Percentiles rank a stretch among this genome's conserved stretches.
These are phyloP conservation scores for Camellia japonica DNA, from an alignment of 148 eudicot species.

Conservation along the genomic window DNA sequence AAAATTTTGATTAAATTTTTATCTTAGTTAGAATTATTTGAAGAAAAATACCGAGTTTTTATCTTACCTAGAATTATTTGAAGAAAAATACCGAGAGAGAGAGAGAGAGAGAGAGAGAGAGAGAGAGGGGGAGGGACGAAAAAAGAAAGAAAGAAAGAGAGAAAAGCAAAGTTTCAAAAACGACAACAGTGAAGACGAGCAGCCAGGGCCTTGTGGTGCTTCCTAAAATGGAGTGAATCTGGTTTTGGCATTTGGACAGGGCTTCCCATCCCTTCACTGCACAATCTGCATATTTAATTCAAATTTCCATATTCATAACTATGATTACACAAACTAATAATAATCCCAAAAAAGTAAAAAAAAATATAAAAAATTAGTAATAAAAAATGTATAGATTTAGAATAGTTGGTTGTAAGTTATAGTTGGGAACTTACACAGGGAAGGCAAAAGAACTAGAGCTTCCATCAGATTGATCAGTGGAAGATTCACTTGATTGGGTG, in stretches of 20 bases:
- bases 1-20: not conserved
- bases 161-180: conserved; percentile 31
- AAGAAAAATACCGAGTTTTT: no score
- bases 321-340: no score
- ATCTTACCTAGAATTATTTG: no score
- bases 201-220: conserved; percentile 29
- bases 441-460: conserved; percentile 65
- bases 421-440: conserved; percentile 51
- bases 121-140: not conserved
- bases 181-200: conserved; percentile 47
- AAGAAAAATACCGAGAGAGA: no score
- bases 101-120: not conserved
- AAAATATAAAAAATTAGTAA: no score
- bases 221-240: conserved; percentile 27
- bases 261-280: conserved; percentile 58
- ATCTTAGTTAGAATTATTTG: not conserved
- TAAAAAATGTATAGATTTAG: not conserved
- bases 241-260: conserved; percentile 64
- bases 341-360: no score
- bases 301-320: no score
- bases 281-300: conserved; percentile 43
- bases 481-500: conserved; percentile 22
- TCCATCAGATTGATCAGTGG: conserved; percentile 34
- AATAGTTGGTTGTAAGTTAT: not conserved
- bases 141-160: not conserved